A percentile compares a stretch with the other conserved stretches of the same genome.
phyloP scores from a whole-genome alignment of 2,329 filamentous ascomycete species.

The Aureobasidium sp. region DNA sequence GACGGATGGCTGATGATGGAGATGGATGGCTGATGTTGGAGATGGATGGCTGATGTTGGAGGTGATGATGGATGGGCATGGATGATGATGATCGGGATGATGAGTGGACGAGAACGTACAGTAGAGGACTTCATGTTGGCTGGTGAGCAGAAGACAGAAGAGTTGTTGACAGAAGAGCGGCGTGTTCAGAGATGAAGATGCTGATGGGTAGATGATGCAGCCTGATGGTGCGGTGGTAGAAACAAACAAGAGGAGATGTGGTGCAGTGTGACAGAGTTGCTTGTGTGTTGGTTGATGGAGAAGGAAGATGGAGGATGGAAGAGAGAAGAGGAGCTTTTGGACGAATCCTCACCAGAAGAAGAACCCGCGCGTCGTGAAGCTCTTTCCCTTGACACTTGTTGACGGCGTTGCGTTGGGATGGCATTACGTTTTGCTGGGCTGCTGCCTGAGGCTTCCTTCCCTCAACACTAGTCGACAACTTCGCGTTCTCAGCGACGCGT shows the following conservation, averaged over 20 bases:
- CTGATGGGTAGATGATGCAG: neutral
- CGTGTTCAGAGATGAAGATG: neutral
- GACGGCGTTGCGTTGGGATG: neutral
- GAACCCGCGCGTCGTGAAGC: neutral
- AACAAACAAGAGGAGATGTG: neutral
- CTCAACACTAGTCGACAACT: neutral
- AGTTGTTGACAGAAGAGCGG: neutral
- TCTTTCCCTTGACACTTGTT: neutral
- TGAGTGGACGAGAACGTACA: neutral
- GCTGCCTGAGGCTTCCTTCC: slow-evolving; percentile 1
- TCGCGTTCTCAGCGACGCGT: neutral
- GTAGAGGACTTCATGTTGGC: slow-evolving; percentile 6
- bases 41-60: neutral
- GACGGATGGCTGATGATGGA: neutral
- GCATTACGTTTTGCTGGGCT: neutral
- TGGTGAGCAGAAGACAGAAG: neutral
- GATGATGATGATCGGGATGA: neutral
- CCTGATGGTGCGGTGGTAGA: neutral
- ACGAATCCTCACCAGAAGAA: neutral
- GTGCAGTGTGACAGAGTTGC: neutral
- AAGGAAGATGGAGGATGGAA: neutral
- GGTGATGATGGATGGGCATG: neutral
- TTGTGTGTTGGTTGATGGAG: neutral
- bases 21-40: neutral
- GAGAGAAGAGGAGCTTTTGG: neutral